A percentile compares a stretch with the other conserved stretches of the same genome.
phyloP scores from a whole-genome alignment of 2,329 filamentous ascomycete genomes.

The Diaporthe citri region DNA sequence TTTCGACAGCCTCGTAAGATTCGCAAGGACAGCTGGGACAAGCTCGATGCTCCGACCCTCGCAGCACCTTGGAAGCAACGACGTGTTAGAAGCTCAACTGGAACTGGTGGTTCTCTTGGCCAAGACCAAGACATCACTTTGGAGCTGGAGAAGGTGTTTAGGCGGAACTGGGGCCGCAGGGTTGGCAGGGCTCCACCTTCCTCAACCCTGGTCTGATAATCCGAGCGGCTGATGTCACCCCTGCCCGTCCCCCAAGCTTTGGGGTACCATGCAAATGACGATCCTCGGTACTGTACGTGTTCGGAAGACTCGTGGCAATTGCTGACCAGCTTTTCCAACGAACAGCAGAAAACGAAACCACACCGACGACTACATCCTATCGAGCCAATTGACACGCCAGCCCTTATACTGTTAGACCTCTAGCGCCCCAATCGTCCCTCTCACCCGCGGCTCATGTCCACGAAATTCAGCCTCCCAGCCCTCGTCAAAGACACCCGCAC shows the following conservation, averaged over 20 bases:
- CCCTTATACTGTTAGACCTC: background rate
- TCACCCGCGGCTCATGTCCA: constrained; percentile 33
- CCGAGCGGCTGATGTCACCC: constrained; percentile 27
- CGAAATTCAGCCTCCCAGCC: constrained; percentile 37
- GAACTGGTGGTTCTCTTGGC: background rate
- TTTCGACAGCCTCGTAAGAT: background rate
- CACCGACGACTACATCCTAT: background rate
- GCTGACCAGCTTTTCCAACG: background rate
- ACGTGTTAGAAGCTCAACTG: background rate
- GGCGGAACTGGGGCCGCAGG: background rate
- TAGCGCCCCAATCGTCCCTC: background rate
- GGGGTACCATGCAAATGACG: background rate
- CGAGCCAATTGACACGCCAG: background rate
- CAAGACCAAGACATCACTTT: no score
- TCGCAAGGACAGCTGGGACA: background rate
- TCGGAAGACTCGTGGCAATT: constrained; percentile 9
- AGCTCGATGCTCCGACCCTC: background rate
- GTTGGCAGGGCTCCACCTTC: background rate
- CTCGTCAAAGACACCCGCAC: constrained; percentile 40
- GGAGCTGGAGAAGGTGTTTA: background rate
- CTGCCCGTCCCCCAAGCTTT: constrained; percentile 5
- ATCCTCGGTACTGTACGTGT: background rate
- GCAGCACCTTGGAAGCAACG: background rate
- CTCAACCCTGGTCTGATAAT: background rate
- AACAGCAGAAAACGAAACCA: background rate